These are phyloP conservation scores for Epichloe gansuensis DNA, from an alignment of 2,329 filamentous ascomycete species.

Conservation along the genomic window DNA sequence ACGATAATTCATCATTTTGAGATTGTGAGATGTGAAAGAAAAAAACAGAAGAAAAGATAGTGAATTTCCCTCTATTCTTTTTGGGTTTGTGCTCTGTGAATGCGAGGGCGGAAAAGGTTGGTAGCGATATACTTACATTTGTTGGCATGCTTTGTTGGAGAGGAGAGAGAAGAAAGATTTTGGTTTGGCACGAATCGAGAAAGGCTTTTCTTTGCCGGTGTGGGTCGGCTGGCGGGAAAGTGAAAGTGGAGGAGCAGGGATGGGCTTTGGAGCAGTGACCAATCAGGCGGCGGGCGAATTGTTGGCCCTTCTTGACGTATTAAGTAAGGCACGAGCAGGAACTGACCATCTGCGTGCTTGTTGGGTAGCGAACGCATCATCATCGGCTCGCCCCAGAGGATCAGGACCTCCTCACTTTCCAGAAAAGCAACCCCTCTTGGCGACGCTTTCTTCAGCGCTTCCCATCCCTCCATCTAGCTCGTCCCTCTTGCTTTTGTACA, in stretches of 20 bases:
- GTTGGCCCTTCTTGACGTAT: background rate
- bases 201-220: background rate
- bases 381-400: background rate
- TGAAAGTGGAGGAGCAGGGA: background rate
- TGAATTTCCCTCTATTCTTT: too few relatives aligned
- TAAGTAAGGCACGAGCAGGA: background rate
- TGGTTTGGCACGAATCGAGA: background rate
- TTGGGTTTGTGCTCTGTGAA: background rate
- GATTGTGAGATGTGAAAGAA: conserved; percentile 3
- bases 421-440: background rate
- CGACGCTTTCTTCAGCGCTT: background rate
- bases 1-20: conserved; percentile 28
- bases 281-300: background rate
- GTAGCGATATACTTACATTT: background rate
- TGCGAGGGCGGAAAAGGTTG: too few relatives aligned
- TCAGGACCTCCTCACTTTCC: background rate
- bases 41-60: background rate
- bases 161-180: background rate
- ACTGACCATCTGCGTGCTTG: background rate
- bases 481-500: background rate
- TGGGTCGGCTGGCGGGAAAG: background rate
- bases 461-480: background rate
- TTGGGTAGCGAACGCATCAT: background rate
- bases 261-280: background rate
- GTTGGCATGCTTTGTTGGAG: background rate